A percentile compares a stretch with the other conserved stretches of the same genome.
These are phyloP conservation scores for Aureobasidium zeae DNA, from an alignment of 2,329 filamentous ascomycete species.

Conservation along the genomic window DNA sequence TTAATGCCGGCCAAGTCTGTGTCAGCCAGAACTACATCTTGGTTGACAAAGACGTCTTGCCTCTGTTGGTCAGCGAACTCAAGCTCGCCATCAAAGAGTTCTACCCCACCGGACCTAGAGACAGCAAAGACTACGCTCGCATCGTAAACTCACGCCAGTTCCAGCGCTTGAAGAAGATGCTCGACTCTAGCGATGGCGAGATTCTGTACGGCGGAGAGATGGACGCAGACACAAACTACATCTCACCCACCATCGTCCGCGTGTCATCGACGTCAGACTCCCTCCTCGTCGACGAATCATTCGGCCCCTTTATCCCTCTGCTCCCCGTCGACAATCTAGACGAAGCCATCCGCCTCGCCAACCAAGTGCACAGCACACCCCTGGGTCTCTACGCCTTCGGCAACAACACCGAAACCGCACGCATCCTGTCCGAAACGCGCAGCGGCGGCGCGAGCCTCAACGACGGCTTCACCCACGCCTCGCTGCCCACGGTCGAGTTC, in stretches of 20 bases:
- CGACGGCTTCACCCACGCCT: slow-evolving; percentile 59
- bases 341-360: slow-evolving; percentile 73
- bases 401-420: slow-evolving; percentile 64
- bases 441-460: slow-evolving; percentile 45
- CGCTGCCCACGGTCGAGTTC: slow-evolving; percentile 64
- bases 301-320: slow-evolving; percentile 85
- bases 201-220: slow-evolving; percentile 79
- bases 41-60: slow-evolving; percentile 64
- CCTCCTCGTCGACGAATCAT: slow-evolving; percentile 75
- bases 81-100: slow-evolving; percentile 64
- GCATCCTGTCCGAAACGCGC: slow-evolving; percentile 42
- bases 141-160: slow-evolving; percentile 78
- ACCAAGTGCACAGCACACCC: slow-evolving; percentile 72
- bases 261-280: slow-evolving; percentile 66
- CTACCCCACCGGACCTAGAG: slow-evolving; percentile 71
- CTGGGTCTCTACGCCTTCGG: slow-evolving; percentile 81
- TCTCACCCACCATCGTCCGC: slow-evolving; percentile 87
- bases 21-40: slow-evolving; percentile 88
- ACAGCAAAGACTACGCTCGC: slow-evolving; percentile 67
- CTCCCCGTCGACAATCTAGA: slow-evolving; percentile 71
- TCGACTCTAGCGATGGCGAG: slow-evolving; percentile 74
- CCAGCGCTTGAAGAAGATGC: slow-evolving; percentile 75
- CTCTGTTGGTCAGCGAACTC: slow-evolving; percentile 64
- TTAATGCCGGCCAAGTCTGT: slow-evolving; percentile 86
- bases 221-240: slow-evolving; percentile 71